Percentiles rank a stretch among this genome's conserved stretches.
Evolutionary conservation across 192 early-diverging fungal species (phyloP).

Genomic region (Coemansia sp.): DNA sequence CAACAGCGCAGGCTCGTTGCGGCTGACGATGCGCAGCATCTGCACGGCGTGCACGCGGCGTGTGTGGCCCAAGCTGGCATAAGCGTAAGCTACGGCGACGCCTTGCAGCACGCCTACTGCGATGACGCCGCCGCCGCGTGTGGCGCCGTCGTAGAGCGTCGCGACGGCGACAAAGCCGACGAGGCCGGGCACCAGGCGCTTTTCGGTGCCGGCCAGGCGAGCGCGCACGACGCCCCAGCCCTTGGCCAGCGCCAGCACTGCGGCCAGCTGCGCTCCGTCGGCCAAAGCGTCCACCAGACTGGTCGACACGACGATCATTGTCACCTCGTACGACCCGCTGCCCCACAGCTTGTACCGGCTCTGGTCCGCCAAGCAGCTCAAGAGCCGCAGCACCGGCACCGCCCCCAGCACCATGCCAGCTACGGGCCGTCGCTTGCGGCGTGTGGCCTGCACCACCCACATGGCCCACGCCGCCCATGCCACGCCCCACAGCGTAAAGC

Average conservation of each 20-base stretch:
- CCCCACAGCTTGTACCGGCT: slow-evolving; percentile 37
- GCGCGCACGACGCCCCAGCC: slow-evolving; percentile 49
- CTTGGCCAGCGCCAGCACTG: slow-evolving; percentile 38
- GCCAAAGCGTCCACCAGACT: slow-evolving; percentile 49
- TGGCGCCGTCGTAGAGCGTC: slow-evolving; percentile 45
- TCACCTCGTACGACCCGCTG: slow-evolving; percentile 36
- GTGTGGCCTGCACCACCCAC: slow-evolving; percentile 7
- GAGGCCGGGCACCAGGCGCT: slow-evolving; percentile 38
- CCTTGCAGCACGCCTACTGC: slow-evolving; percentile 36
- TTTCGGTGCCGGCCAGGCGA: slow-evolving; percentile 39
- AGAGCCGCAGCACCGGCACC: slow-evolving; percentile 36
- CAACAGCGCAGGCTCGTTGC: slow-evolving; percentile 28
- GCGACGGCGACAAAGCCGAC: slow-evolving; percentile 35
- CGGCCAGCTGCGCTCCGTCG: slow-evolving; percentile 32
- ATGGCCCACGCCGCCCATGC: slow-evolving; percentile 22
- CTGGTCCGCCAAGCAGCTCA: slow-evolving; percentile 47
- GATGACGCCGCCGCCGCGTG: slow-evolving; percentile 43
- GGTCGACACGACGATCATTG: slow-evolving; percentile 41
- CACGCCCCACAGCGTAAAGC: slow-evolving; percentile 37
- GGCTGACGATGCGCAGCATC: slow-evolving; percentile 37
- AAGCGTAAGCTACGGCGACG: slow-evolving; percentile 23
- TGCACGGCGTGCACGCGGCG: slow-evolving; percentile 38
- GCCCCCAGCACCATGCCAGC: slow-evolving; percentile 19
- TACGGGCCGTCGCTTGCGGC: slow-evolving; percentile 7
- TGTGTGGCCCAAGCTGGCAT: slow-evolving; percentile 32